Evolutionary conservation across 73 alveolate species (phyloP).

Genomic region (Paramecium octaurelia): DNA sequence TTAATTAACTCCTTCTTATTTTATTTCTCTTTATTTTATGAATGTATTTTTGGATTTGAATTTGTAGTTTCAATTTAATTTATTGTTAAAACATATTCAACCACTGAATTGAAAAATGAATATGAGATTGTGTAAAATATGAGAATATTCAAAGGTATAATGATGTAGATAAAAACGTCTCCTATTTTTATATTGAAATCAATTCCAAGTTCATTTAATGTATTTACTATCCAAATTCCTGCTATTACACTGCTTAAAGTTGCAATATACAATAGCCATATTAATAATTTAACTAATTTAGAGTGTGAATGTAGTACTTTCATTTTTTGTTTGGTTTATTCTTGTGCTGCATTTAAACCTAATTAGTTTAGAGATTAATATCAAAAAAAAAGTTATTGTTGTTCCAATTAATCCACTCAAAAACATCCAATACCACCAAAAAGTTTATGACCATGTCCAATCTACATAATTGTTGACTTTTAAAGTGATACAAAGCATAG

Average conservation of each 20-base stretch:
- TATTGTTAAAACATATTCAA: not conserved
- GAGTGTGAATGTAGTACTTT: not conserved
- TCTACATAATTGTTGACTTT: not conserved
- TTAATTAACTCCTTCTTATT: not conserved
- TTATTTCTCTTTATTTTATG: not conserved
- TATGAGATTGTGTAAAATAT: not conserved
- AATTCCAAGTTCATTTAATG: not conserved
- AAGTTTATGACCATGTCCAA: conserved; percentile 34
- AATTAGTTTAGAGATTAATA: not conserved
- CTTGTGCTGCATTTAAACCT: not conserved
- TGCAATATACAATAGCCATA: not conserved
- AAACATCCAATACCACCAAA: conserved; percentile 56
- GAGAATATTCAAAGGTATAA: not conserved
- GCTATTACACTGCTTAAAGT: not conserved
- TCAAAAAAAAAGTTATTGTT: not conserved
- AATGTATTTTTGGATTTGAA: not conserved
- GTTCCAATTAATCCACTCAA: conserved; percentile 19
- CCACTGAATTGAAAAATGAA: not conserved
- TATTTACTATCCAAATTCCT: conserved; percentile 18
- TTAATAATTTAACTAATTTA: not conserved
- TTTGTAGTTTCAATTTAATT: not conserved
- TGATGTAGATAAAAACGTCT: not conserved
- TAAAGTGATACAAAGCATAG: not conserved
- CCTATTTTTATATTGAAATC: not conserved
- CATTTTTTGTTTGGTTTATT: not conserved